Conservation (phyloP, 805 yeast genomes). For the Saccharomycopsis selenospora region DNA sequence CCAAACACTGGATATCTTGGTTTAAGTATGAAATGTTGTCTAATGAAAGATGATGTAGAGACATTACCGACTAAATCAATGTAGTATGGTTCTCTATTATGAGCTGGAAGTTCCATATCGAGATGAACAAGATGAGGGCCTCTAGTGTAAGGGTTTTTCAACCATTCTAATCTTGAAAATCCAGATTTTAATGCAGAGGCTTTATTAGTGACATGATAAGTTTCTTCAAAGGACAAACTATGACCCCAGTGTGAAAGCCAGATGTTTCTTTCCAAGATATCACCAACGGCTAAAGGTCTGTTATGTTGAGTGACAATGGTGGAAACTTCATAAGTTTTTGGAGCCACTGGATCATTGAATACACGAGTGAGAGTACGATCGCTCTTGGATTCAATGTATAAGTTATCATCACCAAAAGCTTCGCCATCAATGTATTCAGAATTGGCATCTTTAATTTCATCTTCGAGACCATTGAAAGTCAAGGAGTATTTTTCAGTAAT, state of each 20-base stretch:
- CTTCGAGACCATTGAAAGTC: conserved; percentile 36
- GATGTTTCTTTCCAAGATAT: conserved; percentile 57
- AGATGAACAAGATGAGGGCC: conserved; percentile 54
- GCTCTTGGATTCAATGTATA: conserved; percentile 10
- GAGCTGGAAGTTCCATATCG: conserved; percentile 46
- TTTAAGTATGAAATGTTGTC: conserved; percentile 44
- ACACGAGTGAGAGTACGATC: not conserved
- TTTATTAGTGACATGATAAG: conserved; percentile 68
- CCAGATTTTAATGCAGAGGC: conserved; percentile 67
- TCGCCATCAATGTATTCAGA: conserved; percentile 19
- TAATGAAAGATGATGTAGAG: conserved; percentile 53
- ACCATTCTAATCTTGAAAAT: conserved; percentile 76
- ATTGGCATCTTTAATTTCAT: conserved; percentile 40
- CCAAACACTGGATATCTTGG: conserved; percentile 96
- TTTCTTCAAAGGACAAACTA: conserved; percentile 71
- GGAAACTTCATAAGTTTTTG: conserved; percentile 43
- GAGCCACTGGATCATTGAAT: conserved; percentile 29
- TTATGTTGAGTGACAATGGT: conserved; percentile 58
- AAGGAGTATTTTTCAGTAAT: conserved; percentile 42
- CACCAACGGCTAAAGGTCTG: conserved; percentile 55
- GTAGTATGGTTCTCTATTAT: conserved; percentile 61
- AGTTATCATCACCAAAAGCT: conserved; percentile 16
- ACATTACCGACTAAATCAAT: conserved; percentile 92
- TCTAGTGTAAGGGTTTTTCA: conserved; percentile 33
- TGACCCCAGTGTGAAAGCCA: conserved; percentile 88